Base-by-base conservation (phyloP, 192 early-diverging fungal species). In the Backusella macrospora region DNA sequence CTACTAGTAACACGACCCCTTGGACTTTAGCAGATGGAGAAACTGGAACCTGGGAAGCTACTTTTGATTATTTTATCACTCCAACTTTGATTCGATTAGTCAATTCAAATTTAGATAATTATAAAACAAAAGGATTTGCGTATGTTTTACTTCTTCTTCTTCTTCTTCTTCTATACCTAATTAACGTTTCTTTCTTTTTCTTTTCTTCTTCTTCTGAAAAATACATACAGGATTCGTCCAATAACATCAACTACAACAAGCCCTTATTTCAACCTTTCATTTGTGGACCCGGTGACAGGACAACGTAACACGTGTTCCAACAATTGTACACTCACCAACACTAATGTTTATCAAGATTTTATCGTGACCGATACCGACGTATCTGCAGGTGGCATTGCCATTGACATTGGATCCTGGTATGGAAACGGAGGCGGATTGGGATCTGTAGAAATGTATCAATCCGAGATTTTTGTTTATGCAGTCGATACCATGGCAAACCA, bases 371-470 rank as follows among this genome's bases (percentile, higher is more conserved):
- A 14, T 12, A 79, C 79, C 16, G 69, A 65, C 15, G 72, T 82
- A 18, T 72, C 88, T 68, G 80, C 80, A 59, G 52, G 52, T 23
- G 90, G 86, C 10, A 65, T 88, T 18, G 83, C 80, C 48, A 76
- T 93, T 49, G 83, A 87, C 14, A 71, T 81, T 34, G 37, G 6
- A n/a, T 73, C 75, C 10, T 81, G 75, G 75, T 81, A 81, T 43
- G 79, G 79, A 8, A 26, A 49, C 1, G 75, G 79, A n/a, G 79
- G 67, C 10, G 79, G 79, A 5, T 65, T 81, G n/a, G 21, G 72
- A 10, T 64, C 45, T 34, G 67, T 81, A 23, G 46, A 73, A 46
- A 77, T 77, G 12, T 81, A 70, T 62, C 79, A 81, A 62, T 72
- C 74, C 8, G 73, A 75, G 52, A 75, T 75, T 26, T 67, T 75